These are phyloP conservation scores for Ambispora gerdemannii DNA, from an alignment of 192 early-diverging fungal genomes.

Conservation along the genomic window DNA sequence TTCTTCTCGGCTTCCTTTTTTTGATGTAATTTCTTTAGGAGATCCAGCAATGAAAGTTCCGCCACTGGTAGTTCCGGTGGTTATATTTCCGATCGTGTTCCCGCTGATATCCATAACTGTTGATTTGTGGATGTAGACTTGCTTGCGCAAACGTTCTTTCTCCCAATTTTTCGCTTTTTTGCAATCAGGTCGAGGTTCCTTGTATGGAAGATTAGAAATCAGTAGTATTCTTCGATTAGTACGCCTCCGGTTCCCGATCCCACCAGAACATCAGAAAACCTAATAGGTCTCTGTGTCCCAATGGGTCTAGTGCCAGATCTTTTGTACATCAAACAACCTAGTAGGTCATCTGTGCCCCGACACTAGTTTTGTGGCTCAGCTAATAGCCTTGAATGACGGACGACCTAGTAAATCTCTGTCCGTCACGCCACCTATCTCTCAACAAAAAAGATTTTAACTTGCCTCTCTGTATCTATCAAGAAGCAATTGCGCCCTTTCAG, in stretches of 20 bases:
- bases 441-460: constrained; percentile 16
- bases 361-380: constrained; percentile 27
- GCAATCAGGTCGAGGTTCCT: constrained; percentile 20
- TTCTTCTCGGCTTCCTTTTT: no score
- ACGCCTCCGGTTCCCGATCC: background rate
- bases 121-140: background rate
- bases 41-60: constrained; percentile 12
- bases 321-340: constrained; percentile 25
- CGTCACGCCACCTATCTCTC: constrained; percentile 1
- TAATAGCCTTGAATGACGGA: constrained; percentile 19
- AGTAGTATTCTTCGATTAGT: constrained; percentile 17
- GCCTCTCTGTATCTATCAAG: constrained; percentile 20
- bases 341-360: constrained; percentile 20
- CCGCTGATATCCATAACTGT: background rate
- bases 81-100: background rate
- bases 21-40: no score
- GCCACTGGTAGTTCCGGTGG: background rate
- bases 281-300: constrained; percentile 23
- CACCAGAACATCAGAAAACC: constrained; percentile 29
- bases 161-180: constrained; percentile 20
- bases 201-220: constrained; percentile 23
- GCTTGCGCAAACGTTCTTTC: background rate
- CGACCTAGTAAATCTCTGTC: background rate
- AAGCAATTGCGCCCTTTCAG: background rate
- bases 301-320: constrained; percentile 15